Conservation (phyloP, 495 filamentous ascomycete species). For the Penicillium desertorum region DNA sequence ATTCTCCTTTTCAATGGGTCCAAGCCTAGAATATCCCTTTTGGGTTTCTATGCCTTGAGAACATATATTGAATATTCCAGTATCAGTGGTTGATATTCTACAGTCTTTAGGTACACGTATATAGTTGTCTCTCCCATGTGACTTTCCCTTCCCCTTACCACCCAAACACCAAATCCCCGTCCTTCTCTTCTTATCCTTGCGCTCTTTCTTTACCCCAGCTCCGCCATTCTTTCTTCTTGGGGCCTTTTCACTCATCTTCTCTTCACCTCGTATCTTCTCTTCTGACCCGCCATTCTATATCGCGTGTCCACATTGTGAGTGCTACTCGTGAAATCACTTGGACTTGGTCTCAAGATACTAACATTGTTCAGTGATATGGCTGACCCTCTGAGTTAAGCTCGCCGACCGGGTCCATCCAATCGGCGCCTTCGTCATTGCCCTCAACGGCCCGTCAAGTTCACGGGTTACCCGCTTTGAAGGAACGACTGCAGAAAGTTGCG, state of each 20-base stretch:
- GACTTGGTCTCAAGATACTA: too few relatives aligned
- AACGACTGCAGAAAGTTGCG: too few relatives aligned
- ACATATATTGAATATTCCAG: neutral
- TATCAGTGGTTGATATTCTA: neutral
- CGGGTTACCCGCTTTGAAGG: too few relatives aligned
- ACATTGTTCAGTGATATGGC: too few relatives aligned
- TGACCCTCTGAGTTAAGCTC: too few relatives aligned
- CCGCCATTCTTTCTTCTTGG: neutral
- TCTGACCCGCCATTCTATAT: too few relatives aligned
- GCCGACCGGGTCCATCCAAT: too few relatives aligned
- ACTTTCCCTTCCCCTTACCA: neutral
- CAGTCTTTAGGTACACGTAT: neutral
- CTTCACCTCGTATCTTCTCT: too few relatives aligned
- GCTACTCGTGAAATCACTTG: too few relatives aligned
- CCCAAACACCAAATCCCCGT: neutral
- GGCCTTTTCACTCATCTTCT: conserved; percentile 6
- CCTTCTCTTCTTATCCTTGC: conserved; percentile 4
- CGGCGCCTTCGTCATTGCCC: too few relatives aligned
- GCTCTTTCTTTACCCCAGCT: conserved; percentile 8
- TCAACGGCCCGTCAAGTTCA: too few relatives aligned
- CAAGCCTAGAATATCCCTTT: neutral
- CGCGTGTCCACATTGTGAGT: too few relatives aligned
- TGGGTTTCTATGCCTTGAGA: neutral
- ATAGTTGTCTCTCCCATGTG: conserved; percentile 1
- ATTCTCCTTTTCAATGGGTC: neutral